Evolutionary conservation across 2,329 filamentous ascomycete species (phyloP).

Genomic region (Zelopaecilomyces penicillatus): DNA sequence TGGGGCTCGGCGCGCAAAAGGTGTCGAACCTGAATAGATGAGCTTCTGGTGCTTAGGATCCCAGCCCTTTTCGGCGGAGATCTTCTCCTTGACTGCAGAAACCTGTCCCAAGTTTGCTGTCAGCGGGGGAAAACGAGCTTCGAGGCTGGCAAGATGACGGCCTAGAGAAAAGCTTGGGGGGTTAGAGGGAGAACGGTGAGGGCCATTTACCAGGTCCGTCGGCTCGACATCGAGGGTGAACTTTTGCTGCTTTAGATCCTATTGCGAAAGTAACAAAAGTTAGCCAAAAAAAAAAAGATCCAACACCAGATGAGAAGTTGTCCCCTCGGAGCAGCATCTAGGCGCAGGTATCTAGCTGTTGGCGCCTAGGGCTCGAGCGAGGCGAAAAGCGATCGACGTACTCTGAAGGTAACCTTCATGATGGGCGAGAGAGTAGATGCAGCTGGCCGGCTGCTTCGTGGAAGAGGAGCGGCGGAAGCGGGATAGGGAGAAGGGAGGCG

Average conservation of each 20-base stretch:
- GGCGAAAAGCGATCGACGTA: constrained; percentile 24
- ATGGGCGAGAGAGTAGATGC: constrained; percentile 31
- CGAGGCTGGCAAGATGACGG: constrained; percentile 5
- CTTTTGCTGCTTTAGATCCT: constrained; percentile 99
- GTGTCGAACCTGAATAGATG: constrained; percentile 81
- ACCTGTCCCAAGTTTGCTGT: constrained; percentile 46
- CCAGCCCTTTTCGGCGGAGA: constrained; percentile 88
- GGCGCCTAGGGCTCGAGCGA: not conserved
- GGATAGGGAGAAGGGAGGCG: not conserved
- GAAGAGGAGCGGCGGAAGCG: constrained; percentile 10
- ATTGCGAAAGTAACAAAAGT: constrained; percentile 5
- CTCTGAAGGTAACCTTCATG: constrained; percentile 64
- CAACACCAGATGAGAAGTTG: too few species aligned
- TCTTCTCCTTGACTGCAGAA: constrained; percentile 84
- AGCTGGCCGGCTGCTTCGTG: constrained; percentile 19
- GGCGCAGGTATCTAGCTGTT: constrained; percentile 5
- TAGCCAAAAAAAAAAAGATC: not conserved
- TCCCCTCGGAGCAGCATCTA: too few species aligned
- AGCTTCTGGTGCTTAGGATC: constrained; percentile 85
- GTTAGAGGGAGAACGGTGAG: constrained; percentile 21
- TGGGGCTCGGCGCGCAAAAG: not conserved
- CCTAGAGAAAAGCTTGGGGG: constrained; percentile 8
- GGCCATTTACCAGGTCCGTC: constrained; percentile 73
- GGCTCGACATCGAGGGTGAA: constrained; percentile 94
- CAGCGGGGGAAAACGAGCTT: constrained; percentile 5